Conservation (phyloP, 2,329 filamentous ascomycete species). For the Didymellaceae sp. region DNA sequence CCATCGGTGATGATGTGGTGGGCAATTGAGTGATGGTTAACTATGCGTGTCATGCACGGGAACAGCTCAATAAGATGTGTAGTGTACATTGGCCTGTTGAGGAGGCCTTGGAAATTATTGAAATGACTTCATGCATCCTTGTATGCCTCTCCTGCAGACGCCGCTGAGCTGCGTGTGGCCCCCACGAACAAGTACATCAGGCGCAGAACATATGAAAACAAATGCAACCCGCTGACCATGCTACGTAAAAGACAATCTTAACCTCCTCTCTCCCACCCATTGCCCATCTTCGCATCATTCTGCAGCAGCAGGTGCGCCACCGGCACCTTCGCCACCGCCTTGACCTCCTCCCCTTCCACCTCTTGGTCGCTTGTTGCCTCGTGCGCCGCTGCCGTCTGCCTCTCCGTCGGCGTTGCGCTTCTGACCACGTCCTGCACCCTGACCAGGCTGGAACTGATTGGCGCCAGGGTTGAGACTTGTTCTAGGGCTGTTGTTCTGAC, state of each 20-base stretch:
- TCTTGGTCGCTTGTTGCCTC: conserved; percentile 40
- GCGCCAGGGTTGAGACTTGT: conserved; percentile 46
- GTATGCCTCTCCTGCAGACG: too few relatives aligned
- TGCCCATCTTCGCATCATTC: not conserved
- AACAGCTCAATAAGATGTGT: too few relatives aligned
- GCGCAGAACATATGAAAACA: conserved; percentile 9
- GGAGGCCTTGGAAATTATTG: too few relatives aligned
- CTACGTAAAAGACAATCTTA: conserved; percentile 13
- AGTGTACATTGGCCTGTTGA: too few relatives aligned
- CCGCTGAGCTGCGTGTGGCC: too few relatives aligned
- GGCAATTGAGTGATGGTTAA: too few relatives aligned
- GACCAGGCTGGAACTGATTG: conserved; percentile 42
- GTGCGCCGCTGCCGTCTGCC: conserved; percentile 32
- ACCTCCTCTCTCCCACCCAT: conserved; percentile 1
- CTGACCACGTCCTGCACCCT: conserved; percentile 37
- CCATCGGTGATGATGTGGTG: too few relatives aligned
- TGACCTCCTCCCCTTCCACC: conserved; percentile 39
- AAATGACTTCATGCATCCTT: too few relatives aligned
- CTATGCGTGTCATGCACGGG: too few relatives aligned
- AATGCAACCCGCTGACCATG: conserved; percentile 17
- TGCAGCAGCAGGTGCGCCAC: conserved; percentile 14
- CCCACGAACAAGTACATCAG: not conserved
- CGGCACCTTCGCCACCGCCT: conserved; percentile 24
- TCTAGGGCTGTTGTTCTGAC: conserved; percentile 31
- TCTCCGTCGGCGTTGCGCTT: conserved; percentile 45